These are phyloP conservation scores for Filobasidium floriforme DNA, from an alignment of 768 basidiomycete species.

Conservation along the genomic window DNA sequence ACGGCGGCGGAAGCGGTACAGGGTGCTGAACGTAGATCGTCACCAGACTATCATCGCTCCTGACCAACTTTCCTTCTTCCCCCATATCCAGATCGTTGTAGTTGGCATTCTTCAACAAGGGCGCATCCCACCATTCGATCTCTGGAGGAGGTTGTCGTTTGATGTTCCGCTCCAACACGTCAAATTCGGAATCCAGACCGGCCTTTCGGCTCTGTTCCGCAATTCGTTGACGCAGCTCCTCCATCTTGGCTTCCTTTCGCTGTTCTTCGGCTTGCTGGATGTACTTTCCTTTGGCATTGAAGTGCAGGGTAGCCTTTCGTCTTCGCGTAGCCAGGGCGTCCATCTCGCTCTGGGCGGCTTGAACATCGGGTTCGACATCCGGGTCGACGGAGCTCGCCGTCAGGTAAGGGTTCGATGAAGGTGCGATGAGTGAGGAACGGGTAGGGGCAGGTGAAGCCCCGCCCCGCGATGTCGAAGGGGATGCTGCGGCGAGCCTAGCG, in stretches of 20 bases:
- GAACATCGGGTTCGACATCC: constrained; percentile 52
- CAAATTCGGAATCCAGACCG: constrained; percentile 84
- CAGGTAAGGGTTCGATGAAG: constrained; percentile 66
- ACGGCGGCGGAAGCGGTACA: constrained; percentile 85
- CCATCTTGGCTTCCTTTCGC: constrained; percentile 63
- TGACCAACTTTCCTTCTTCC: constrained; percentile 54
- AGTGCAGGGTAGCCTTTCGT: constrained; percentile 56
- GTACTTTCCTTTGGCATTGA: constrained; percentile 87
- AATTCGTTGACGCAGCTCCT: constrained; percentile 84
- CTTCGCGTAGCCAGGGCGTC: constrained; percentile 54
- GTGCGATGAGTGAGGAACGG: constrained; percentile 36
- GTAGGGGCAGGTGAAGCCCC: constrained; percentile 42
- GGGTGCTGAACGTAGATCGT: constrained; percentile 92
- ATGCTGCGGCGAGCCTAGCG: constrained; percentile 22
- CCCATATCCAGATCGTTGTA: constrained; percentile 65
- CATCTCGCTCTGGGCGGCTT: constrained; percentile 54
- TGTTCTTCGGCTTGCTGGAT: constrained; percentile 49
- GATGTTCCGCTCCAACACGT: constrained; percentile 81
- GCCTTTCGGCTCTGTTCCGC: constrained; percentile 88
- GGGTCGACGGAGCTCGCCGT: constrained; percentile 43
- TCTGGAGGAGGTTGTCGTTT: constrained; percentile 81
- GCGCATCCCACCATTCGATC: constrained; percentile 95
- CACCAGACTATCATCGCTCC: constrained; percentile 60
- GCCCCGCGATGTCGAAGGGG: background rate
- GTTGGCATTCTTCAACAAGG: constrained; percentile 67